Conservation (phyloP, 805 yeast genomes). For the Yarrowia divulgata region DNA sequence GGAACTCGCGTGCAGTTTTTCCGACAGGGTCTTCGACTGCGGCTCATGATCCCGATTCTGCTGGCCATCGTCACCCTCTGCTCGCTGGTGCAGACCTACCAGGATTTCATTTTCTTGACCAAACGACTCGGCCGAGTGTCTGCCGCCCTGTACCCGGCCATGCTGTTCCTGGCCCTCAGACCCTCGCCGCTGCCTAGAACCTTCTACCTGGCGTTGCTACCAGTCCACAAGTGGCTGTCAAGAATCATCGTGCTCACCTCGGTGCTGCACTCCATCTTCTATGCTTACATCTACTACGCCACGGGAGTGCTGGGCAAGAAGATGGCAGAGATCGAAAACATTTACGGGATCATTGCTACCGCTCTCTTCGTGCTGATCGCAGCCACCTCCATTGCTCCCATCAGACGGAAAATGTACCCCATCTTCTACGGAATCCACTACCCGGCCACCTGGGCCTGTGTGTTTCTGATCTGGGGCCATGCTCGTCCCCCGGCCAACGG, state of each 20-base stretch:
- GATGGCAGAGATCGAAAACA: conserved; percentile 62
- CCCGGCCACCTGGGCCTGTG: conserved; percentile 75
- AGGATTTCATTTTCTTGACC: conserved; percentile 35
- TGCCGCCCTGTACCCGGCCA: conserved; percentile 76
- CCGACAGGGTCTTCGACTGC: conserved; percentile 22
- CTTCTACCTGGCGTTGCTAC: conserved; percentile 72
- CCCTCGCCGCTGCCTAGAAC: conserved; percentile 88
- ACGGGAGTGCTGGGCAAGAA: conserved; percentile 57
- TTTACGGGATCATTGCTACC: conserved; percentile 75
- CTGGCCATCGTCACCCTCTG: conserved; percentile 25
- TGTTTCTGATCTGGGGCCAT: conserved; percentile 72
- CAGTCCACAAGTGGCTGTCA: conserved; percentile 91
- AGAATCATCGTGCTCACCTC: conserved; percentile 75
- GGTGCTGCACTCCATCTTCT: conserved; percentile 67
- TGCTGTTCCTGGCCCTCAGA: conserved; percentile 73
- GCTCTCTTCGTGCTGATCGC: conserved; percentile 66
- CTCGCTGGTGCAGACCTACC: conserved; percentile 33
- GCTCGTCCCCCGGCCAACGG: conserved; percentile 77
- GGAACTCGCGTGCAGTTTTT: conserved; percentile 24
- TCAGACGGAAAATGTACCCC: conserved; percentile 68
- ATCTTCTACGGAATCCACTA: conserved; percentile 77
- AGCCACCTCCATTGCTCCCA: conserved; percentile 68
- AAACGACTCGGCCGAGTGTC: conserved; percentile 82
- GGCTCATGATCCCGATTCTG: conserved; percentile 6
- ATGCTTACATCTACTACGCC: conserved; percentile 53